phyloP scores from a whole-genome alignment of 169 alveolate species.

The Plasmodium malariae region DNA sequence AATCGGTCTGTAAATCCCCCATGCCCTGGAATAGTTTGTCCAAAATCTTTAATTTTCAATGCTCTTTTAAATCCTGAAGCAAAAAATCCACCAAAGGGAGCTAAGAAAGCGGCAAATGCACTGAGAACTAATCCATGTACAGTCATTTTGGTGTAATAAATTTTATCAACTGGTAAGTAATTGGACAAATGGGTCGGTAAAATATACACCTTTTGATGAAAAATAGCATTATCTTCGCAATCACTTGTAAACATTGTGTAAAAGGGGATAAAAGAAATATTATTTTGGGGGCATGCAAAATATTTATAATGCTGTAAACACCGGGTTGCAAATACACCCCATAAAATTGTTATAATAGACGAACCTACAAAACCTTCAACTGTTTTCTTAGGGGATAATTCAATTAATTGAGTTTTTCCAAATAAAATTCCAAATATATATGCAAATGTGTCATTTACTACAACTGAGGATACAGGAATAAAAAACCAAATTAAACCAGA shows the following conservation, averaged over 20 bases:
- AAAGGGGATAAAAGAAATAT: constrained; percentile 90
- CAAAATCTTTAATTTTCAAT: constrained; percentile 97
- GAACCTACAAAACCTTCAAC: constrained; percentile 98
- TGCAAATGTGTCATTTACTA: constrained; percentile 96
- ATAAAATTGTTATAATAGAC: constrained; percentile 88
- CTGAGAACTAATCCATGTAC: constrained; percentile 95
- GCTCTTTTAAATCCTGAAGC: constrained; percentile 99
- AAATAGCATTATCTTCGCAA: constrained; percentile 80
- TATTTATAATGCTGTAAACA: constrained; percentile 83
- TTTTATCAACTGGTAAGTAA: constrained; percentile 22
- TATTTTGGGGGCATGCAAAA: constrained; percentile 93
- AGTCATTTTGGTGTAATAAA: constrained; percentile 83
- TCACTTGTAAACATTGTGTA: constrained; percentile 68
- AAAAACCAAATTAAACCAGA: constrained; percentile 97
- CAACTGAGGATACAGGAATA: constrained; percentile 94
- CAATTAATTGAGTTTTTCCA: constrained; percentile 95
- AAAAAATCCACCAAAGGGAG: constrained; percentile 99
- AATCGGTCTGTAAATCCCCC: constrained; percentile 99
- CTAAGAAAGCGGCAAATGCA: constrained; percentile 96
- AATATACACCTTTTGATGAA: constrained; percentile 58
- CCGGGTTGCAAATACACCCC: constrained; percentile 78
- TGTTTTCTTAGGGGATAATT: constrained; percentile 98
- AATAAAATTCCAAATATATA: constrained; percentile 95
- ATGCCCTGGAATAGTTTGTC: constrained; percentile 99
- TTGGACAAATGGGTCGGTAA: constrained; percentile 67